Evolutionary conservation across 2,329 filamentous ascomycete species (phyloP).

Genomic region (Leptodontidium sp.): DNA sequence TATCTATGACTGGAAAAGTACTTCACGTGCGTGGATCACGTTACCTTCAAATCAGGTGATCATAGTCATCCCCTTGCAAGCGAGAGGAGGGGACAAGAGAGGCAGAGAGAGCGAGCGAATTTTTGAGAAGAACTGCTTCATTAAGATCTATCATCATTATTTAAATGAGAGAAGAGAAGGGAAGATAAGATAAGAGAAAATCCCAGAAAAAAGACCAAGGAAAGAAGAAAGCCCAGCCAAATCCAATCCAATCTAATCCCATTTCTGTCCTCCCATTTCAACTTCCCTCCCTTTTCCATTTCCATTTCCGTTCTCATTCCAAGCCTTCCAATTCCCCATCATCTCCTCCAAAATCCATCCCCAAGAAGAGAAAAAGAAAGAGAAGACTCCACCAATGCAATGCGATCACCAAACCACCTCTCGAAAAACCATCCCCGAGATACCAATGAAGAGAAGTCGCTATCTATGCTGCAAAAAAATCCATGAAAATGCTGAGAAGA

Average conservation of each 20-base stretch:
- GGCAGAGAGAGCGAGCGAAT: no score
- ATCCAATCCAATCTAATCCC: background rate
- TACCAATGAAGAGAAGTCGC: background rate
- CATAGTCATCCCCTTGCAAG: no score
- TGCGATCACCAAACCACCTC: background rate
- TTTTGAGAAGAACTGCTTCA: background rate
- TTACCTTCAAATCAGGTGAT: no score
- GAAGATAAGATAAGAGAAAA: background rate
- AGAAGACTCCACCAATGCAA: background rate
- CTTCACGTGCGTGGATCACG: no score
- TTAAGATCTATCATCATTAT: background rate
- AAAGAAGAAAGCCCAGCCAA: background rate
- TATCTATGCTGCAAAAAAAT: conserved; percentile 13
- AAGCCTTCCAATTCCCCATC: background rate
- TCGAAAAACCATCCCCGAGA: background rate
- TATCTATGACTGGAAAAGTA: no score
- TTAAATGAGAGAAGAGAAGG: background rate
- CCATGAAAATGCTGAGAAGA: background rate
- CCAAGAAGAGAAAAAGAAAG: background rate
- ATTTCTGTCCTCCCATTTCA: background rate
- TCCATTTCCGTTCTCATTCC: no score
- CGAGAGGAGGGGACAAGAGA: no score
- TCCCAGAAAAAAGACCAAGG: background rate
- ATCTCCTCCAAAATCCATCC: background rate
- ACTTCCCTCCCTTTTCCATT: background rate